phyloP scores from a whole-genome alignment of 768 basidiomycete species.

The Lentinula guzmanii region DNA sequence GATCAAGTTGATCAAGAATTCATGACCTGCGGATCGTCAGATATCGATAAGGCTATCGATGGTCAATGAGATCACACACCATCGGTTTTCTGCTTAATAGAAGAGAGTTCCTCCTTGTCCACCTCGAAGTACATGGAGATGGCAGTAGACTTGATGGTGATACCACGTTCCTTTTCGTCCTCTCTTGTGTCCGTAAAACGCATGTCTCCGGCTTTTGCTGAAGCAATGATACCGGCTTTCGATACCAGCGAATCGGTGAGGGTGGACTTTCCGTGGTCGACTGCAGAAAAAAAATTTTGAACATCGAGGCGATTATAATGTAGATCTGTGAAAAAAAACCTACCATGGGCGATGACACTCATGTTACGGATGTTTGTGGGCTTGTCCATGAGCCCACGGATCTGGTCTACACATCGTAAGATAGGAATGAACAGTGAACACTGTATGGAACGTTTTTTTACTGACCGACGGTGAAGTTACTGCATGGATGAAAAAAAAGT shows the following conservation, averaged over 20 bases:
- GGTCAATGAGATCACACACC: slow-evolving; percentile 39
- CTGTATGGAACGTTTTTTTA: slow-evolving; percentile 12
- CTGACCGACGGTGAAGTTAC: slow-evolving; percentile 88
- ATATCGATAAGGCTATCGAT: neutral
- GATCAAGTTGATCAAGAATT: slow-evolving; percentile 99
- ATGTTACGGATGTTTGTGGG: slow-evolving; percentile 94
- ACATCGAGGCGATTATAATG: slow-evolving; percentile 7
- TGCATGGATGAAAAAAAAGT: slow-evolving; percentile 27
- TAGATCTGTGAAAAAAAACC: slow-evolving; percentile 20
- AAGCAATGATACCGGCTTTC: slow-evolving; percentile 98
- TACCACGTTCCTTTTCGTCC: slow-evolving; percentile 99
- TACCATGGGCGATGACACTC: slow-evolving; percentile 90
- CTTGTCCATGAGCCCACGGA: slow-evolving; percentile 82
- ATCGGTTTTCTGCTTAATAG: slow-evolving; percentile 92
- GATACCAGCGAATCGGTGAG: slow-evolving; percentile 98
- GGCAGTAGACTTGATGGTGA: slow-evolving; percentile 99
- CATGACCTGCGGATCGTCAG: slow-evolving; percentile 48
- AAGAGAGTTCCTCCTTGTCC: slow-evolving; percentile 76
- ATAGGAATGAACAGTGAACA: neutral
- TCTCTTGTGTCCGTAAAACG: slow-evolving; percentile 96
- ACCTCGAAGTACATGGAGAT: slow-evolving; percentile 99
- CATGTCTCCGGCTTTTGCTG: slow-evolving; percentile 90
- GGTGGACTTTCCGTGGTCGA: slow-evolving; percentile 99
- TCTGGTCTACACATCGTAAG: slow-evolving; percentile 55
- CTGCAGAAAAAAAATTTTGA: slow-evolving; percentile 31